These are phyloP conservation scores for Yamadazyma siamensis DNA, from an alignment of 1,139 yeast genomes.

Conservation along the genomic window DNA sequence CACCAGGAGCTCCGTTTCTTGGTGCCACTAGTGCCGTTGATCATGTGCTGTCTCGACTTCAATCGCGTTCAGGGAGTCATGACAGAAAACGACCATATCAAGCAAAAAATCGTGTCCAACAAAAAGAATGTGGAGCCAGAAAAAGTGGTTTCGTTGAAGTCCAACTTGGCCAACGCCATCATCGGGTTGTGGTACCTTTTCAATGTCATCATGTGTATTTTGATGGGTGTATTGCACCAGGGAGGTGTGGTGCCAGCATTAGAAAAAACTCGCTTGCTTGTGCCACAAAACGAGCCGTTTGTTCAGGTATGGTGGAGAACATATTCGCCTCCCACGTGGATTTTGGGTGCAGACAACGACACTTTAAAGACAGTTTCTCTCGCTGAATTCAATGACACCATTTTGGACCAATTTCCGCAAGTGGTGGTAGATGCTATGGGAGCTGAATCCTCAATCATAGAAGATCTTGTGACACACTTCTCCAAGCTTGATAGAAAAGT, in stretches of 20 bases:
- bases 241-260: slow-evolving; percentile 82
- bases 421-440: slow-evolving; percentile 58
- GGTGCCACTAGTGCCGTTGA: slow-evolving; percentile 70
- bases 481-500: slow-evolving; percentile 12
- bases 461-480: slow-evolving; percentile 1
- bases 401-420: slow-evolving; percentile 7
- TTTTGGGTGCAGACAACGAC: slow-evolving; percentile 45
- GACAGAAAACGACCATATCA: slow-evolving; percentile 8
- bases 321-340: slow-evolving; percentile 90
- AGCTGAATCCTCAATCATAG: slow-evolving; percentile 21
- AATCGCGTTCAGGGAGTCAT: slow-evolving; percentile 9
- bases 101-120: slow-evolving; percentile 7
- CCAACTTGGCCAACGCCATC: slow-evolving; percentile 15
- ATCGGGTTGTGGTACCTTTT: slow-evolving; percentile 60
- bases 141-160: slow-evolving; percentile 9
- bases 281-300: slow-evolving; percentile 7
- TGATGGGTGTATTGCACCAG: slow-evolving; percentile 86
- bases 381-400: slow-evolving; percentile 10
- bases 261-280: slow-evolving; percentile 23
- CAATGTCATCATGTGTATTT: slow-evolving; percentile 53
- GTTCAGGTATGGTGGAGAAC: slow-evolving; percentile 89
- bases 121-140: slow-evolving; percentile 10
- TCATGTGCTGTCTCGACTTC: slow-evolving; percentile 60
- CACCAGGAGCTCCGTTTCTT: slow-evolving; percentile 92
- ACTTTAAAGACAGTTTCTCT: slow-evolving; percentile 16